Evolutionary conservation across 2,329 filamentous ascomycete species (phyloP).

Genomic region (Purpureocillium takamizusanense): DNA sequence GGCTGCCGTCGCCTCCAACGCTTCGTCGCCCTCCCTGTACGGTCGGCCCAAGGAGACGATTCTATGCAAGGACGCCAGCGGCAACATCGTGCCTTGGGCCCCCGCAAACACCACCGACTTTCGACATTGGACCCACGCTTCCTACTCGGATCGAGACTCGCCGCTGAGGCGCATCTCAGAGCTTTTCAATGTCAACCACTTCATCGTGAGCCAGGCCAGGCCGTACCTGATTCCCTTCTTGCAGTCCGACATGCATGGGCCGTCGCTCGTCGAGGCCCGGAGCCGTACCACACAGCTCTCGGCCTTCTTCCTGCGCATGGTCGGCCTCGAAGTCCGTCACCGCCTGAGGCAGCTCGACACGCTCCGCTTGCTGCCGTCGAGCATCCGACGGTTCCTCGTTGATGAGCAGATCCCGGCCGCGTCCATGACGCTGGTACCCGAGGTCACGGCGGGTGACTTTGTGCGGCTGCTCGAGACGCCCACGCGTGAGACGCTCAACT

Average conservation of each 20-base stretch:
- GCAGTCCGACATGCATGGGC: slow-evolving; percentile 70
- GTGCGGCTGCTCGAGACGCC: slow-evolving; percentile 74
- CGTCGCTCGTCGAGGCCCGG: slow-evolving; percentile 50
- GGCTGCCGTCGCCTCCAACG: slow-evolving; percentile 68
- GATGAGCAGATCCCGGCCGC: slow-evolving; percentile 75
- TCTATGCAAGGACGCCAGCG: slow-evolving; percentile 68
- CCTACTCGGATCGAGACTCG: slow-evolving; percentile 55
- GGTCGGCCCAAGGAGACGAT: slow-evolving; percentile 55
- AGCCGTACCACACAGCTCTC: slow-evolving; percentile 49
- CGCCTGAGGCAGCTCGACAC: slow-evolving; percentile 74
- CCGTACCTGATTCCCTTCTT: slow-evolving; percentile 85
- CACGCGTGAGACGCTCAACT: slow-evolving; percentile 63
- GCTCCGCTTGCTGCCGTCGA: slow-evolving; percentile 60
- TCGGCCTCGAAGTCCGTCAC: slow-evolving; percentile 71
- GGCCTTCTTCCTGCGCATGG: slow-evolving; percentile 54
- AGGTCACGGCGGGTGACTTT: slow-evolving; percentile 66
- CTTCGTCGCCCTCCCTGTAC: slow-evolving; percentile 55
- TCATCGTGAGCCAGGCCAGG: slow-evolving; percentile 84
- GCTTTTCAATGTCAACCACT: slow-evolving; percentile 90
- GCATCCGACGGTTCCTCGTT: slow-evolving; percentile 67
- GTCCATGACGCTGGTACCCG: slow-evolving; percentile 73
- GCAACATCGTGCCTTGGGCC: slow-evolving; percentile 66
- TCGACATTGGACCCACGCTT: slow-evolving; percentile 58
- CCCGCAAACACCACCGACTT: slow-evolving; percentile 53
- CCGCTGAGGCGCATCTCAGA: slow-evolving; percentile 65